Evolutionary conservation across 139 green algal species (phyloP).

Genomic region (Picochlorum sp.): DNA sequence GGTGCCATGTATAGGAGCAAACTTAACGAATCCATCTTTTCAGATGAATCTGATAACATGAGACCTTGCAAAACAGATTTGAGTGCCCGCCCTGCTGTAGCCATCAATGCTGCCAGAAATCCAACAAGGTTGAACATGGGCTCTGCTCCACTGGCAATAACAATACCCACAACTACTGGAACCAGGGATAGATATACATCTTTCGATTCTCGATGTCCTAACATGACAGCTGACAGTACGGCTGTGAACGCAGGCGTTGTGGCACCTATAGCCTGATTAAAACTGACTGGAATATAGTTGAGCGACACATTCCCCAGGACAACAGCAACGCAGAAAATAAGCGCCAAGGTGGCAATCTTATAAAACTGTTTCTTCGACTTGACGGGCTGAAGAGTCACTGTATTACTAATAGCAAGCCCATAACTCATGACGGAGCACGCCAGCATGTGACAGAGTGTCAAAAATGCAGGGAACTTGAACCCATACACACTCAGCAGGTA

Average conservation of each 20-base stretch:
- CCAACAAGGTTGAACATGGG: slow-evolving; percentile 79
- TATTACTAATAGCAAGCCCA: slow-evolving; percentile 26
- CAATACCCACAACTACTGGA: slow-evolving; percentile 80
- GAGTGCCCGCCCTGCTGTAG: slow-evolving; percentile 65
- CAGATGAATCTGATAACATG: slow-evolving; percentile 58
- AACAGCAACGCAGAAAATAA: slow-evolving; percentile 81
- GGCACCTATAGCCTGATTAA: slow-evolving; percentile 90
- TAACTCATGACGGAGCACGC: slow-evolving; percentile 61
- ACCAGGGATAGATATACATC: slow-evolving; percentile 77
- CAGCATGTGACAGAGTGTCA: slow-evolving; percentile 92
- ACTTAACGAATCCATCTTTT: slow-evolving; percentile 84
- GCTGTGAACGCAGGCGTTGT: slow-evolving; percentile 95
- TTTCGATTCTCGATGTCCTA: slow-evolving; percentile 40
- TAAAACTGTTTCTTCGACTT: slow-evolving; percentile 55
- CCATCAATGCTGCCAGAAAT: slow-evolving; percentile 70
- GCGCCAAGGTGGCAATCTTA: slow-evolving; percentile 68
- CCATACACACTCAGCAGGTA: slow-evolving; percentile 70
- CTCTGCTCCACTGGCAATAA: slow-evolving; percentile 80
- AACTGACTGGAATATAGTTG: slow-evolving; percentile 80
- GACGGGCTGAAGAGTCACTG: slow-evolving; percentile 55
- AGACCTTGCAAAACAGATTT: slow-evolving; percentile 69
- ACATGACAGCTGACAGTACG: slow-evolving; percentile 55
- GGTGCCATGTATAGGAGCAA: slow-evolving; percentile 90
- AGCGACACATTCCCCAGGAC: slow-evolving; percentile 88
- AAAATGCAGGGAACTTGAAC: slow-evolving; percentile 75